phyloP scores from a whole-genome alignment of 1,284 basidiomycete species.

The Trichosporon sp. region DNA sequence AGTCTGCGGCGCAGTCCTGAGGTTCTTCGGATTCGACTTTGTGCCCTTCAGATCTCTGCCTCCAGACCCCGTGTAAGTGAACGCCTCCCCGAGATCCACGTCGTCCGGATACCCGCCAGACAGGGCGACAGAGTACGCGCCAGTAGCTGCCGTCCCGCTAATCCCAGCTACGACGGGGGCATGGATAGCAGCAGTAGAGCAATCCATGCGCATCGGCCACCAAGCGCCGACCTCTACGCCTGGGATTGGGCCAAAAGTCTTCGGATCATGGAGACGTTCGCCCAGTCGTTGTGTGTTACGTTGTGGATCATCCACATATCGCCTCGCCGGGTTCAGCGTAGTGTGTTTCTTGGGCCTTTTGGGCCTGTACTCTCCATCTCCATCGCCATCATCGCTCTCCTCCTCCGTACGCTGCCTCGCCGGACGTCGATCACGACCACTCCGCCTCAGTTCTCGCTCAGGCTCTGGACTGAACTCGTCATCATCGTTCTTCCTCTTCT shows the following conservation, averaged over 20 bases:
- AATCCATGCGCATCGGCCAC: slow-evolving; percentile 39
- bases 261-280: slow-evolving; percentile 31
- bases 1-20: slow-evolving; percentile 49
- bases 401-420: neutral
- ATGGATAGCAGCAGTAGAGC: slow-evolving; percentile 37
- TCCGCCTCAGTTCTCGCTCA: neutral
- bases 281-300: slow-evolving; percentile 30
- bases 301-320: slow-evolving; percentile 2
- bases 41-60: slow-evolving; percentile 45
- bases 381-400: slow-evolving; percentile 12
- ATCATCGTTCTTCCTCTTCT: neutral
- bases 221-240: slow-evolving; percentile 36
- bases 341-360: neutral
- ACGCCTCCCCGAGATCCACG: slow-evolving; percentile 38
- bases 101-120: slow-evolving; percentile 47
- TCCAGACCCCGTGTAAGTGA: slow-evolving; percentile 40
- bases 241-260: slow-evolving; percentile 36
- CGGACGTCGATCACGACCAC: neutral
- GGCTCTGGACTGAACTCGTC: neutral
- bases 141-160: slow-evolving; percentile 31
- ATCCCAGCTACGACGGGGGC: slow-evolving; percentile 41
- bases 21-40: slow-evolving; percentile 41
- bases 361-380: neutral
- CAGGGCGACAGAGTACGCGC: slow-evolving; percentile 47
- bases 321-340: neutral